phyloP scores from a whole-genome alignment of 306 rosid species.

The Pyrus bretschneideri region DNA sequence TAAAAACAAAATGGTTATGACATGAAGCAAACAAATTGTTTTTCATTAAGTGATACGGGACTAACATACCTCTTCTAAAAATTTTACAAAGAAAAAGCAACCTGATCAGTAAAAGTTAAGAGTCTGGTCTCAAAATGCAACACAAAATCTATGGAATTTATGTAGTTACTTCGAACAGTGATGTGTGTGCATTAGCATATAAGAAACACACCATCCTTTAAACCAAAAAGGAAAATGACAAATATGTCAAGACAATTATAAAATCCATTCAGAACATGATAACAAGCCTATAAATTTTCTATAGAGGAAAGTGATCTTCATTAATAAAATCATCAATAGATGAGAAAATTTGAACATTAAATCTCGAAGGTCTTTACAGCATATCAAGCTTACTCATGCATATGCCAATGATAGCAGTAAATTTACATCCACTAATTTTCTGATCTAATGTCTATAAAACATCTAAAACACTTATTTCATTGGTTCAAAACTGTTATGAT shows the following conservation, averaged over 20 bases:
- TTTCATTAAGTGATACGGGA: not conserved
- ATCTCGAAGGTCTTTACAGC: not conserved
- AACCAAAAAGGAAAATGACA: not conserved
- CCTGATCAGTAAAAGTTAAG: not conserved
- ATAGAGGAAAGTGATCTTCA: not conserved
- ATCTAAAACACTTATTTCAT: not conserved
- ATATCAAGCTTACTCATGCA: not conserved
- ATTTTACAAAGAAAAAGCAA: not conserved
- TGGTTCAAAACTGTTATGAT: not conserved
- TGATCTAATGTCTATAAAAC: not conserved
- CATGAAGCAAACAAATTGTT: not conserved
- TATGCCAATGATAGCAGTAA: not conserved
- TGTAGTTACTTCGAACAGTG: not conserved
- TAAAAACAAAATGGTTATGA: not conserved
- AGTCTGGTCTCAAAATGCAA: not conserved
- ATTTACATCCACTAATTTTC: not conserved
- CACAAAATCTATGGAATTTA: not conserved
- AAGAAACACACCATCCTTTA: not conserved
- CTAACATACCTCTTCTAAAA: not conserved
- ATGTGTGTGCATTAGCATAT: not conserved
- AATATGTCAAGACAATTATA: not conserved
- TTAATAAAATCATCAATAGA: not conserved
- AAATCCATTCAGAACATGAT: not conserved
- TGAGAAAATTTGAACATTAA: not conserved
- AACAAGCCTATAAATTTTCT: not conserved